Conservation (phyloP, 371 early-diverging fungal species). For the Saksenaea oblongispora region DNA sequence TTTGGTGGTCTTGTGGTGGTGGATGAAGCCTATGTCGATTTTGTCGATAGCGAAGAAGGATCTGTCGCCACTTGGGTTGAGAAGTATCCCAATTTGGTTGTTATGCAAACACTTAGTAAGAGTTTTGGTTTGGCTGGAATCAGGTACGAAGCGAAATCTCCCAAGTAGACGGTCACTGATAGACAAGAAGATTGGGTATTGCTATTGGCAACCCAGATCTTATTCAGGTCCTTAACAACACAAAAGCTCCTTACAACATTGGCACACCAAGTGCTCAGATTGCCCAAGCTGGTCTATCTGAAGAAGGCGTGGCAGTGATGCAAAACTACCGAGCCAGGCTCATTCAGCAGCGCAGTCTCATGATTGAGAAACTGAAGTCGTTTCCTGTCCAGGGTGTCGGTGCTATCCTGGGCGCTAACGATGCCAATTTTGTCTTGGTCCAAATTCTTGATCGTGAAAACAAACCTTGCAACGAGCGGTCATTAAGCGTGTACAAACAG, state of each 20-base stretch:
- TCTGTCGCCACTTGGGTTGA: conserved; percentile 78
- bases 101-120: conserved; percentile 96
- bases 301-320: conserved; percentile 75
- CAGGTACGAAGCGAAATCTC: conserved; percentile 19
- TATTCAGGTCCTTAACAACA: conserved; percentile 88
- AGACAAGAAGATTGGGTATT: conserved; percentile 69
- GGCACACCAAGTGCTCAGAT: conserved; percentile 82
- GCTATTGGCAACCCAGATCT: conserved; percentile 81
- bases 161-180: not conserved
- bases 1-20: conserved; percentile 87
- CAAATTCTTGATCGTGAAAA: conserved; percentile 64
- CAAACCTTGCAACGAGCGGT: conserved; percentile 70
- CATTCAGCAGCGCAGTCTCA: conserved; percentile 59
- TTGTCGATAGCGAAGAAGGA: conserved; percentile 67
- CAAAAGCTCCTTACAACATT: conserved; percentile 98
- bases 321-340: conserved; percentile 55
- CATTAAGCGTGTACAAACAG: conserved; percentile 71
- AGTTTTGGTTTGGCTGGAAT: conserved; percentile 97
- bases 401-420: conserved; percentile 79
- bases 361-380: conserved; percentile 59
- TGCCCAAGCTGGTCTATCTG: conserved; percentile 78
- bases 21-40: conserved; percentile 99
- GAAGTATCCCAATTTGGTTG: conserved; percentile 90
- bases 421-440: conserved; percentile 94
- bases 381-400: conserved; percentile 60